phyloP scores from a whole-genome alignment of 306 rosid species.

The Cicer chorassanicum region DNA sequence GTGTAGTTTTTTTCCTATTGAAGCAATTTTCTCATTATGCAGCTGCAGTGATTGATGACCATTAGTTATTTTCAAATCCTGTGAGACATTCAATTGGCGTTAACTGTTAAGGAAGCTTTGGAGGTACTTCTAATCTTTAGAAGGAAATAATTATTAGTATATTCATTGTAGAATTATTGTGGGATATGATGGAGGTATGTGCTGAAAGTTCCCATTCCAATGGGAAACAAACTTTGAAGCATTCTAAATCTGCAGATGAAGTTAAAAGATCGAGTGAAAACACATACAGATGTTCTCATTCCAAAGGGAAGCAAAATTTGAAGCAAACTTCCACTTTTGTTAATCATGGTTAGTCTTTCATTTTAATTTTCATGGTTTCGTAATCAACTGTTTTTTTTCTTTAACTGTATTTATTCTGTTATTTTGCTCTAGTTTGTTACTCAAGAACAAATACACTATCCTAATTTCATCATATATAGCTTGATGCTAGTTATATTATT shows the following conservation, averaged over 20 bases:
- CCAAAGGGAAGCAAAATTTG: slow-evolving; percentile 56
- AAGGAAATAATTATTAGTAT: slow-evolving; percentile 36
- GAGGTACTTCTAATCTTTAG: slow-evolving; percentile 48
- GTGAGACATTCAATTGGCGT: slow-evolving; percentile 43
- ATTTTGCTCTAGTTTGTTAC: slow-evolving; percentile 1
- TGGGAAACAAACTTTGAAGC: slow-evolving; percentile 58
- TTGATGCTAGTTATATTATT: slow-evolving; percentile 32
- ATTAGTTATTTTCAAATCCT: background rate
- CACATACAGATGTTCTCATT: slow-evolving; percentile 43
- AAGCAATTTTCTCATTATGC: slow-evolving; percentile 34
- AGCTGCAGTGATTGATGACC: background rate
- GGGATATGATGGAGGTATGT: slow-evolving; percentile 65
- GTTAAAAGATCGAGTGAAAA: slow-evolving; percentile 54
- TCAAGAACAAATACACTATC: slow-evolving; percentile 12
- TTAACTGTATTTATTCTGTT: background rate
- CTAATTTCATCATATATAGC: background rate
- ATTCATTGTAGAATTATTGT: slow-evolving; percentile 33
- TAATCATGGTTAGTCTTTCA: slow-evolving; percentile 71
- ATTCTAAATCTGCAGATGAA: slow-evolving; percentile 57
- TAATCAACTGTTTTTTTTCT: background rate
- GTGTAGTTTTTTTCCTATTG: slow-evolving; percentile 2
- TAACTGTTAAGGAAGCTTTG: slow-evolving; percentile 42
- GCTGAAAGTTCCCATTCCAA: slow-evolving; percentile 61
- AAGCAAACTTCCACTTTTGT: slow-evolving; percentile 60
- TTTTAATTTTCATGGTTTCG: slow-evolving; percentile 16